Base-by-base conservation (phyloP, 805 yeast species). In the Maudiozyma turicensis region DNA sequence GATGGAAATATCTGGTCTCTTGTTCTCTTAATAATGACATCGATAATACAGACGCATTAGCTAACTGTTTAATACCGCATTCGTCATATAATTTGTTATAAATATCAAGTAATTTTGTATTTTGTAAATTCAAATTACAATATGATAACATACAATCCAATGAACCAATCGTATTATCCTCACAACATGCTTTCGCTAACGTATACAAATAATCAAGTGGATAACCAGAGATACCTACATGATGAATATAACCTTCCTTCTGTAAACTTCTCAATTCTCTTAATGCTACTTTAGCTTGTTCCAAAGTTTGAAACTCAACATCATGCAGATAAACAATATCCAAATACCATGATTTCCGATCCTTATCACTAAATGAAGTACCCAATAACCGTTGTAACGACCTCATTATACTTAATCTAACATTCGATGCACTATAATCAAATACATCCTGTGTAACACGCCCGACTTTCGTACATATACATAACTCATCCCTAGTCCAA, bases 301-400 rank as follows among this genome's bases (percentile, higher is more conserved):
- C 70, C 33, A 75, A 75, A 0, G 74, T 63, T 7, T 81, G 84
- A 65, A 90, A 91, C 63, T 90, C 98, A 44, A 89, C 78, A 61
- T 90, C 98, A 66, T 91, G 98, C 56, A 89, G 71, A 63, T 86
- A 86, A 6, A 91, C 90, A 51, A 86, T 68, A 64, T 90, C 97
- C 53, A 91, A 63, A 62, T 88, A 87, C 3, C 32, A 15, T 15
- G 42, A 20, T 13, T 39, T 9, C 5, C 5, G 34, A 0, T 95
- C 85, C 40, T 75, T 61, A 6, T 29, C 46, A 9, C 14, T 10
- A 8, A 30, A 31, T 3, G 38, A 33, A 15, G 40, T 35, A 14
- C 32, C 34, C 5, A 50, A n/a, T 46, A 90, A 73, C 49, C 96
- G 70, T 43, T 76, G 62, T 47, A 86, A 68, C 6, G 95, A 84